Evolutionary conservation across 768 basidiomycete species (phyloP).

Genomic region (Phallus indusiatus): DNA sequence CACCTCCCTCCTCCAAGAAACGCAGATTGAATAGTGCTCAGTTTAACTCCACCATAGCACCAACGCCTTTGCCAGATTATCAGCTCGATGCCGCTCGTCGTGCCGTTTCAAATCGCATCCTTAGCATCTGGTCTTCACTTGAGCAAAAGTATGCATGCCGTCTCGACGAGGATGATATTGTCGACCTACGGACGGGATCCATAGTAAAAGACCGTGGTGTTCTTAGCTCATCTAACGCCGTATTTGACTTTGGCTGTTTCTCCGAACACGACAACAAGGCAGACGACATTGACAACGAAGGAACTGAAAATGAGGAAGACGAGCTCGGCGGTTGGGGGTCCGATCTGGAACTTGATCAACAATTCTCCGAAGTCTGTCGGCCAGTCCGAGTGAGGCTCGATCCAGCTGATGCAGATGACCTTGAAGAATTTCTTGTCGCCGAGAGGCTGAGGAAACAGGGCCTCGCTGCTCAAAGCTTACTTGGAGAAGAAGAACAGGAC

Average conservation of each 20-base stretch:
- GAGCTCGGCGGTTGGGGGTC: conserved; percentile 21
- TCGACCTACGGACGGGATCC: conserved; percentile 52
- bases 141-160: conserved; percentile 57
- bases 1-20: neutral
- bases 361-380: conserved; percentile 13
- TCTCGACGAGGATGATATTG: conserved; percentile 72
- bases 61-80: neutral
- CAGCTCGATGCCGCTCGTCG: conserved; percentile 45
- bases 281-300: conserved; percentile 14
- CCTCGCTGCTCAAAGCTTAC: conserved; percentile 16
- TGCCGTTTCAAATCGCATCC: conserved; percentile 46
- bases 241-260: conserved; percentile 45
- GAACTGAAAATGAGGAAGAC: conserved; percentile 7
- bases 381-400: conserved; percentile 36
- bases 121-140: conserved; percentile 57
- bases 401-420: conserved; percentile 50
- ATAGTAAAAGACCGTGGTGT: conserved; percentile 67
- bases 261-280: conserved; percentile 21
- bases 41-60: neutral
- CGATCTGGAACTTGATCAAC: conserved; percentile 13
- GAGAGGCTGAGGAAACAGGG: conserved; percentile 40
- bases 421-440: conserved; percentile 57
- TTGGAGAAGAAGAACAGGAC: conserved; percentile 23
- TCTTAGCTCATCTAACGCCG: conserved; percentile 32
- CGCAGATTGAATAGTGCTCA: neutral